These are phyloP conservation scores for Lodderomyces margitis DNA, from an alignment of 1,139 yeast species.

Conservation along the genomic window DNA sequence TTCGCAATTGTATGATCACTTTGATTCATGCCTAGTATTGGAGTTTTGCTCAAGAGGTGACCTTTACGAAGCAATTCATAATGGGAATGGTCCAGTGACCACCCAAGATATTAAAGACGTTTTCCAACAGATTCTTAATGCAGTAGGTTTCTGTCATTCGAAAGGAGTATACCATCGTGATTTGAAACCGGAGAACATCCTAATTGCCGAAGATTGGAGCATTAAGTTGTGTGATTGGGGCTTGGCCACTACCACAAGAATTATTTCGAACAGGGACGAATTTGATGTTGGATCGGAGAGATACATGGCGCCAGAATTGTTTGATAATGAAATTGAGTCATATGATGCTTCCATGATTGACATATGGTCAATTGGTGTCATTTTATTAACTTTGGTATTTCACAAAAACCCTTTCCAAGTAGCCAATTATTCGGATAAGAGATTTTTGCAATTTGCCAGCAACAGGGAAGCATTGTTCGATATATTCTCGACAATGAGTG, in stretches of 20 bases:
- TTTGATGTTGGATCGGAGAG: slow-evolving; percentile 93
- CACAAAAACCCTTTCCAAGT: slow-evolving; percentile 87
- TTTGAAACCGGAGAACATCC: slow-evolving; percentile 85
- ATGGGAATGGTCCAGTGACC: slow-evolving; percentile 76
- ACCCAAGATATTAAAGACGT: slow-evolving; percentile 74
- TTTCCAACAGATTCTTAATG: slow-evolving; percentile 71
- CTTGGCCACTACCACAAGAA: slow-evolving; percentile 66
- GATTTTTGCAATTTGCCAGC: slow-evolving; percentile 82
- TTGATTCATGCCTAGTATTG: slow-evolving; percentile 76
- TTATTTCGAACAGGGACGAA: slow-evolving; percentile 54
- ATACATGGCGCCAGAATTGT: slow-evolving; percentile 95
- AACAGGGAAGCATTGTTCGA: slow-evolving; percentile 90
- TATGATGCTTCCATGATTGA: slow-evolving; percentile 89
- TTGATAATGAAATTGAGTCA: slow-evolving; percentile 55
- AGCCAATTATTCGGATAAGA: slow-evolving; percentile 81
- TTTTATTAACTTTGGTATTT: slow-evolving; percentile 79
- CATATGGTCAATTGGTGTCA: slow-evolving; percentile 91
- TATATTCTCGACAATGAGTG: slow-evolving; percentile 86
- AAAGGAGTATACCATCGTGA: slow-evolving; percentile 80
- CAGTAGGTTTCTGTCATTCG: slow-evolving; percentile 74
- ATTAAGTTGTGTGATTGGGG: slow-evolving; percentile 93
- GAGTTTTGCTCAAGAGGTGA: slow-evolving; percentile 94
- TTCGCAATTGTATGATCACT: slow-evolving; percentile 68
- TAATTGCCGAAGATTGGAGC: slow-evolving; percentile 75
- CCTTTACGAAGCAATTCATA: slow-evolving; percentile 86